Evolutionary conservation across 257 asterid genomes (phyloP).

Genomic region (Solanum dulcamara): DNA sequence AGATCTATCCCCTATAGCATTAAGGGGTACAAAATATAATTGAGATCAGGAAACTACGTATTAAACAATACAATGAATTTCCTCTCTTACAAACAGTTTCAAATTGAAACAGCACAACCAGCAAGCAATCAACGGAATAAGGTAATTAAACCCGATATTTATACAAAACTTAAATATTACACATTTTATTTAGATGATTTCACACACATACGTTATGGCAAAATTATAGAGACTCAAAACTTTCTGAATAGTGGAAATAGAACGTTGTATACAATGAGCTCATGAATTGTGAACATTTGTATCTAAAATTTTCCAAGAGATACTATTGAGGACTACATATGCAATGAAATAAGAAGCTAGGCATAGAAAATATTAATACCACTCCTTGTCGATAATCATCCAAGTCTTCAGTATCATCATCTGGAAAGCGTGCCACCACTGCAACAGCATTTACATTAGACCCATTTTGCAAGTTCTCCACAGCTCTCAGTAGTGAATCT

Average conservation of each 20-base stretch:
- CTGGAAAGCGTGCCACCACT: conserved; percentile 90
- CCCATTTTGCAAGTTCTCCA: conserved; percentile 34
- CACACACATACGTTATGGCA: neutral
- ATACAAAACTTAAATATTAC: neutral
- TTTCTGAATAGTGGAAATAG: neutral
- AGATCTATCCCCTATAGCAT: conserved; percentile 61
- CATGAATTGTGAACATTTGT: neutral
- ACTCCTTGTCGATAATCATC: conserved; percentile 67
- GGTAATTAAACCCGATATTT: neutral
- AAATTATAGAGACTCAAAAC: neutral
- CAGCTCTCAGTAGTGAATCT: conserved; percentile 79
- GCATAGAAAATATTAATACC: conserved; percentile 20
- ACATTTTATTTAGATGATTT: neutral
- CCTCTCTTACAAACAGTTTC: neutral
- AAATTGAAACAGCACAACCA: neutral
- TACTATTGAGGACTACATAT: neutral
- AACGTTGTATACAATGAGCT: neutral
- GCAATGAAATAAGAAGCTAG: neutral
- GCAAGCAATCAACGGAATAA: neutral
- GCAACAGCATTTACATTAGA: conserved; percentile 64
- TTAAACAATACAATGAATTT: neutral
- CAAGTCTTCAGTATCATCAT: conserved; percentile 50
- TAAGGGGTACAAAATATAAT: neutral
- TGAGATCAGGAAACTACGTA: neutral
- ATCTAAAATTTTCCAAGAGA: neutral